Percentiles rank a stretch among this genome's conserved stretches.
phyloP scores from a whole-genome alignment of 805 yeast species.

The Lipomyces mesembrius region DNA sequence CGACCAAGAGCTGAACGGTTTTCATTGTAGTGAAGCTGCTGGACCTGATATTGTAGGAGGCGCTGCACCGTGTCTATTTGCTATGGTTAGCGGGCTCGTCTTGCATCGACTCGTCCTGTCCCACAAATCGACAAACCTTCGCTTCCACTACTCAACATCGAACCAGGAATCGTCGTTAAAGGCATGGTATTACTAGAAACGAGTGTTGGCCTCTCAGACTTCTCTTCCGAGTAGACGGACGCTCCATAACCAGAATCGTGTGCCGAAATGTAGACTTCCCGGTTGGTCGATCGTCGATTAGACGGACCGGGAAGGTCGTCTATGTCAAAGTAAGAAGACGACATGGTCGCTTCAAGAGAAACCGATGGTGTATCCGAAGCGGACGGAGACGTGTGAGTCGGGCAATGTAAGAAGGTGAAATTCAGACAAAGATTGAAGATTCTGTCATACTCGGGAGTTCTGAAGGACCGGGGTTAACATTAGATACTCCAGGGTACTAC shows the following conservation, averaged over 20 bases:
- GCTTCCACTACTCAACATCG: not conserved
- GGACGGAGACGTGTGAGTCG: not conserved
- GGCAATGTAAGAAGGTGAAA: not conserved
- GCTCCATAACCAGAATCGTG: conserved; percentile 40
- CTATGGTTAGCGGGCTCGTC: not conserved
- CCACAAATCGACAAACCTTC: not conserved
- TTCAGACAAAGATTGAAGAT: not conserved
- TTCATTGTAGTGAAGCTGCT: conserved; percentile 78
- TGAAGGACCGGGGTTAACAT: not conserved
- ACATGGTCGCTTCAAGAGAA: conserved; percentile 10
- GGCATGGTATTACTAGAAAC: conserved; percentile 8
- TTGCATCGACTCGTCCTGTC: not conserved
- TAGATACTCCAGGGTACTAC: too few relatives aligned
- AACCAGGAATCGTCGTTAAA: conserved; percentile 7
- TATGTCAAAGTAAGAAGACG: conserved; percentile 30
- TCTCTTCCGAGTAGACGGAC: conserved; percentile 29
- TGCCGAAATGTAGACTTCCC: conserved; percentile 28
- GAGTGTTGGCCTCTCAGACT: not conserved
- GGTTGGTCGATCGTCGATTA: conserved; percentile 10
- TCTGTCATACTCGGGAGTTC: not conserved
- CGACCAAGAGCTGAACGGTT: conserved; percentile 68
- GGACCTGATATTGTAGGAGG: conserved; percentile 55
- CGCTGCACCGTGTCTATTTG: conserved; percentile 32
- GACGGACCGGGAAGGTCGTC: conserved; percentile 33
- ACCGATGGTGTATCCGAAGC: not conserved